Conservation (phyloP, 2,329 filamentous ascomycete genomes). For the Aspergillus latus region DNA sequence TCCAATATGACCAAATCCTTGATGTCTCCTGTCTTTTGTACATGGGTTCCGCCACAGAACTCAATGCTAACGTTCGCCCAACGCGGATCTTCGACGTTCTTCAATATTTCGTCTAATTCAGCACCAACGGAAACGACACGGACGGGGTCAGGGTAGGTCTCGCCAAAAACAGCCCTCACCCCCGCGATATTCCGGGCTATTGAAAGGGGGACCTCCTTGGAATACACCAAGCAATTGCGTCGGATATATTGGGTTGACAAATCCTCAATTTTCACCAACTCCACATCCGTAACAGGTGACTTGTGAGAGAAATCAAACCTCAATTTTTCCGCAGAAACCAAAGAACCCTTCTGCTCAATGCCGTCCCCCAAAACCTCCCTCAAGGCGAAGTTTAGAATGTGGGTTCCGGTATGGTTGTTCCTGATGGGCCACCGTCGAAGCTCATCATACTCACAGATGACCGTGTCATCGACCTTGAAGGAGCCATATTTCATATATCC, state of each 20-base stretch:
- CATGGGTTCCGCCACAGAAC: conserved; percentile 96
- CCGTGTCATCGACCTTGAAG: conserved; percentile 74
- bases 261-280: conserved; percentile 85
- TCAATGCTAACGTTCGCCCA: conserved; percentile 91
- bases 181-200: conserved; percentile 80
- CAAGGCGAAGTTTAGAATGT: conserved; percentile 92
- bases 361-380: conserved; percentile 88
- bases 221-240: conserved; percentile 77
- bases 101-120: conserved; percentile 80
- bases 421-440: conserved; percentile 85
- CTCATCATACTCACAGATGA: conserved; percentile 93
- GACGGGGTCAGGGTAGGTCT: conserved; percentile 96
- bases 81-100: conserved; percentile 74
- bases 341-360: conserved; percentile 89
- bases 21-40: conserved; percentile 86
- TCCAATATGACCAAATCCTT: conserved; percentile 92
- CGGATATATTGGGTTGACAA: conserved; percentile 86
- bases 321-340: conserved; percentile 92
- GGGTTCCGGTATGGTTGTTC: conserved; percentile 96
- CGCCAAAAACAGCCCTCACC: conserved; percentile 92
- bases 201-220: conserved; percentile 82
- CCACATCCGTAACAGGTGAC: conserved; percentile 68
- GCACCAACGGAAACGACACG: conserved; percentile 93
- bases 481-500: conserved; percentile 86
- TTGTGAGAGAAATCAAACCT: conserved; percentile 99